These are phyloP conservation scores for Cyclotella cryptica DNA, from an alignment of 108 stramenopile species.

Conservation along the genomic window DNA sequence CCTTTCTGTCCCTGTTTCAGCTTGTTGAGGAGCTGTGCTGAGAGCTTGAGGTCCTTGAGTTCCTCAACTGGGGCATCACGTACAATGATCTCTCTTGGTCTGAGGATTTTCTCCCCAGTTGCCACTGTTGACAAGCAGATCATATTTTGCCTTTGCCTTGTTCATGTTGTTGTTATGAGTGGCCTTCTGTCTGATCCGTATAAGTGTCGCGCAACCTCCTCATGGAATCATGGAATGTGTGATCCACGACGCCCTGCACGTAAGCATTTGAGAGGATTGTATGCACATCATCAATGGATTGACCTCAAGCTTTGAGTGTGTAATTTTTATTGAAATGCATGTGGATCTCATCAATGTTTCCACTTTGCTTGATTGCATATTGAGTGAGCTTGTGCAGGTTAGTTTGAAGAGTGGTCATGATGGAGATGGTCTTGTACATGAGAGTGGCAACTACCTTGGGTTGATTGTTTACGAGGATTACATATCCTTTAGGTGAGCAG, in stretches of 20 bases:
- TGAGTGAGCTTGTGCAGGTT: neutral
- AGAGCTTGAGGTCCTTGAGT: neutral
- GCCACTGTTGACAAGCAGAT: neutral
- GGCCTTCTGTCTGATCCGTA: too few relatives aligned
- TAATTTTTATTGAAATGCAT: neutral
- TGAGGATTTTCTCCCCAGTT: constrained; percentile 2
- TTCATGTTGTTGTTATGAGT: neutral
- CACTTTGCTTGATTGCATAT: constrained; percentile 1
- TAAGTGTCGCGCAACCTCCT: too few relatives aligned
- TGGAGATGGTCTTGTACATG: constrained; percentile 8
- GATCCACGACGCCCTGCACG: neutral
- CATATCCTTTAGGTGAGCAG: neutral
- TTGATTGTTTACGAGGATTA: too few relatives aligned
- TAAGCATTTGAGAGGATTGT: neutral
- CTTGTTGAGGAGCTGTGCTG: neutral
- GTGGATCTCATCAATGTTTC: neutral
- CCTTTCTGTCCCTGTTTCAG: too few relatives aligned
- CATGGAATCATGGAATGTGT: neutral
- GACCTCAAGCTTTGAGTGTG: neutral
- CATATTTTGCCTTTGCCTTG: neutral
- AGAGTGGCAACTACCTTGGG: neutral
- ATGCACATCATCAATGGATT: neutral
- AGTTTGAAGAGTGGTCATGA: neutral
- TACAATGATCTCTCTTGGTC: neutral
- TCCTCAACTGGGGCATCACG: neutral